Evolutionary conservation across 225 moss, liverwort and hornwort species (phyloP).

Genomic region (Marchantia paleacea): DNA sequence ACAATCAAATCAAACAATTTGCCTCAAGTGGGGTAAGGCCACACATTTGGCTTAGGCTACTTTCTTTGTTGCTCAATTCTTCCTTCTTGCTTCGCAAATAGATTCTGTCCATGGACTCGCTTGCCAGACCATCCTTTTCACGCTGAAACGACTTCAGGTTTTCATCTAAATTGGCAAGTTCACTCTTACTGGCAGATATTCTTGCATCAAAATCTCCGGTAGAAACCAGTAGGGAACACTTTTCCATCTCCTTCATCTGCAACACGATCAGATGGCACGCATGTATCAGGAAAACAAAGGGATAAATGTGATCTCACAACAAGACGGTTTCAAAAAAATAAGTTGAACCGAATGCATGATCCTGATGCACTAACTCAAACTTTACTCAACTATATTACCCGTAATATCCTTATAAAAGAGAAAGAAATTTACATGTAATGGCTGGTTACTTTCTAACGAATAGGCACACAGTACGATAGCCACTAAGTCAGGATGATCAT

Average conservation of each 20-base stretch:
- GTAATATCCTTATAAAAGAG: too few relatives aligned
- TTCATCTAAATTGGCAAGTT: slow-evolving; percentile 51
- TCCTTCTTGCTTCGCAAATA: slow-evolving; percentile 70
- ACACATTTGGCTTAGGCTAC: slow-evolving; percentile 62
- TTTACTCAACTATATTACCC: neutral
- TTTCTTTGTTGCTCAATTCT: slow-evolving; percentile 73
- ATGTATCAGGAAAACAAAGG: neutral
- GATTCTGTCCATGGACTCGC: slow-evolving; percentile 75
- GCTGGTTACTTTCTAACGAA: too few relatives aligned
- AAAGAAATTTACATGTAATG: too few relatives aligned
- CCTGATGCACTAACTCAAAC: neutral
- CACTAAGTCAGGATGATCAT: too few relatives aligned
- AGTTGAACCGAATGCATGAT: neutral
- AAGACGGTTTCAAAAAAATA: too few relatives aligned
- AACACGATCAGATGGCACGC: neutral
- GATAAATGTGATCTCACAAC: neutral
- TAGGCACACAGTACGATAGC: too few relatives aligned
- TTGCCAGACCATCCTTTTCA: slow-evolving; percentile 78
- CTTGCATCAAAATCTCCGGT: slow-evolving; percentile 53
- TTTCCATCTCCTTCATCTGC: slow-evolving; percentile 67
- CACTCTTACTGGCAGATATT: slow-evolving; percentile 58
- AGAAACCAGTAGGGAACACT: slow-evolving; percentile 41
- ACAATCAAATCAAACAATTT: neutral
- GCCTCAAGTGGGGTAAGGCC: neutral
- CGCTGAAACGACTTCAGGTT: slow-evolving; percentile 67